Evolutionary conservation across 345 rosid species (phyloP), one percentile per base, ranked within the genome.

Genomic region (Gossypium arboreum): DNA sequence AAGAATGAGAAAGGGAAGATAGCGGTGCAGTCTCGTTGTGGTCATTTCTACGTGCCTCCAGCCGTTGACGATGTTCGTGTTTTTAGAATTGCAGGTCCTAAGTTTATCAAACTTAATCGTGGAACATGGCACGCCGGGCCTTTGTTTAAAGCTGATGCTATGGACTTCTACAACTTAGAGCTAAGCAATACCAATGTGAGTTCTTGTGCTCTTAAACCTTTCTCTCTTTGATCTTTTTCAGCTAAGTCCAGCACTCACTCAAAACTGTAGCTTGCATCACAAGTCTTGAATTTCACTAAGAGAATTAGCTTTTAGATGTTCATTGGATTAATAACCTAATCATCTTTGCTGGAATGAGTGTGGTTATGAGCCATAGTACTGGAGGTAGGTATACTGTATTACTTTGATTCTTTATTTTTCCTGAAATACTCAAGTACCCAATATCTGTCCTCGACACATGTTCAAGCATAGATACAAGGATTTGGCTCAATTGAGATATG

Each of bases 71-170:
- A 86, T 10, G 92, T 92, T 16, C 74, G 72, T 0, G 88, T 88
- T 71, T 94, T 92, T 80, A 89, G 84, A 68, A 16, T 94, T 61
- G 63, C 86, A 0, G 97, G 98, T 34, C 78, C 92, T 2, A 91
- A 87, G 84, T 94, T 88, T 75, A 72, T 92, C 52, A 92, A 92
- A 64, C 88, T 91, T 12, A 79, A 90, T 64, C 50, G 43, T 0
- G 97, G 98, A 67, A 92, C 97, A 0, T 94, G 98, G 97, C 97
- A 94, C 27, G 95, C 83, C 0, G 98, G 97, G 48, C 97, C 97
- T 1, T 58, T 94, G 77, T 91, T 92, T 25, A 67, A 11, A 71
- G 88, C 79, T 0, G 82, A 78, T 8, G 16, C 63, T 20, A 86
- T 91, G 97, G 91, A 88, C 75, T 92, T 94, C 83, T 94, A 89